These are phyloP conservation scores for Cutaneotrichosporon arboriforme DNA, from an alignment of 1,284 basidiomycete species.

Conservation along the genomic window DNA sequence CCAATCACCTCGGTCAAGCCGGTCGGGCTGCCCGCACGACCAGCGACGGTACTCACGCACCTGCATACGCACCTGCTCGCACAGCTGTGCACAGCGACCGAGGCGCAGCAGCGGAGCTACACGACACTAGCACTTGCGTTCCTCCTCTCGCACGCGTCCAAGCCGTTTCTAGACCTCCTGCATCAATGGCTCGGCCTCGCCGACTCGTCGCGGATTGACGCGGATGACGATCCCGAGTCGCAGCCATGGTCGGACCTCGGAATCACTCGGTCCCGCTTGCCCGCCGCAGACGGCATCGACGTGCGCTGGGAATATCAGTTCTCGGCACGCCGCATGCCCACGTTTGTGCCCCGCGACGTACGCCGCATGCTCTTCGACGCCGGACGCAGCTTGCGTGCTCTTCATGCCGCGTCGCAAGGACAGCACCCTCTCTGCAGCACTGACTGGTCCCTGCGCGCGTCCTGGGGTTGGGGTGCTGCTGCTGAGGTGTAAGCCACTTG, in stretches of 20 bases:
- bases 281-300: neutral
- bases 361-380: conserved; percentile 41
- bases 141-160: conserved; percentile 28
- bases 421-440: conserved; percentile 34
- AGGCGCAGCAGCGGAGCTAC: conserved; percentile 7
- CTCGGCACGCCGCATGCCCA: conserved; percentile 32
- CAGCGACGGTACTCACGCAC: conserved; percentile 33
- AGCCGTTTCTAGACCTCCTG: conserved; percentile 31
- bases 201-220: conserved; percentile 20
- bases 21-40: conserved; percentile 25
- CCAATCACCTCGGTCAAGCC: conserved; percentile 22
- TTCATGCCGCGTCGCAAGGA: conserved; percentile 34
- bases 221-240: conserved; percentile 20
- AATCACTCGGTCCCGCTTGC: conserved; percentile 23
- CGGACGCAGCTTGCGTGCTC: conserved; percentile 34
- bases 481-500: neutral
- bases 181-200: conserved; percentile 40
- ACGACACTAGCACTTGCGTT: conserved; percentile 30
- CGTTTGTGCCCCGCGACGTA: conserved; percentile 32
- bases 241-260: conserved; percentile 45
- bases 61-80: conserved; percentile 35
- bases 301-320: conserved; percentile 32
- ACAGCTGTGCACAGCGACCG: conserved; percentile 20
- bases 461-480: conserved; percentile 32
- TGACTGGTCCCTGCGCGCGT: conserved; percentile 24